Base-by-base conservation (phyloP, 192 early-diverging fungal genomes). In the Helicostylum pulchrum region DNA sequence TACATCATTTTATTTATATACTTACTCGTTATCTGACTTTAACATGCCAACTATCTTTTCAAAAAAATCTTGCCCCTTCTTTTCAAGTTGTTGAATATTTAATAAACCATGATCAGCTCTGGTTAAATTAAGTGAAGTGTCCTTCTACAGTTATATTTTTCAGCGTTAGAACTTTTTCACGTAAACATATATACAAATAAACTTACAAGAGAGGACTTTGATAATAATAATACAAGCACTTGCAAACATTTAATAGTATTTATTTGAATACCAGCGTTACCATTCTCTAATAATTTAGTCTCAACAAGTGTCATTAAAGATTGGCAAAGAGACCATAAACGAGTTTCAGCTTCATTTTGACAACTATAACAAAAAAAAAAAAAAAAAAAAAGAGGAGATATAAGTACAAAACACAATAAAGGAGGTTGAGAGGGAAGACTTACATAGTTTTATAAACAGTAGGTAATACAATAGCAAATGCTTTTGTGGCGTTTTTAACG, bases 181-280 rank as follows among this genome's bases (percentile, higher is more conserved):
- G 1, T 48, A 48, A 0, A 0, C 20, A 0, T 19, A 53, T 36
- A 68, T 19, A 61, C 17, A 17, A 61, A n/a, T n/a, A 8, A 17
- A 54, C 10, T 49, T 51, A 17, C 62, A 20, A 30, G 42, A 55
- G 15, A 36, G 23, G 32, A 50, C 34, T 54, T 53, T 34, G 78
- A 68, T 43, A 77, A 66, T 30, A 77, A 19, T 3, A 71, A 19
- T 17, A 73, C 53, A 21, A 80, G 44, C 7, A 61, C 55, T 49
- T 74, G 75, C 12, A 80, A 26, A 47, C 62, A 77, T 26, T 80
- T 80, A 19, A 73, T 53, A 8, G 65, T 69, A 26, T 57, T 30
- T 14, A 74, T 62, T 21, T 61, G 53, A 20, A 80, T 56, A 32
- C 78, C 75, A 21, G 74, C 42, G 23, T 69, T 77, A 4, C 48